Evolutionary conservation across 257 asterid species (phyloP).

Genomic region (Penstemon newberryi): DNA sequence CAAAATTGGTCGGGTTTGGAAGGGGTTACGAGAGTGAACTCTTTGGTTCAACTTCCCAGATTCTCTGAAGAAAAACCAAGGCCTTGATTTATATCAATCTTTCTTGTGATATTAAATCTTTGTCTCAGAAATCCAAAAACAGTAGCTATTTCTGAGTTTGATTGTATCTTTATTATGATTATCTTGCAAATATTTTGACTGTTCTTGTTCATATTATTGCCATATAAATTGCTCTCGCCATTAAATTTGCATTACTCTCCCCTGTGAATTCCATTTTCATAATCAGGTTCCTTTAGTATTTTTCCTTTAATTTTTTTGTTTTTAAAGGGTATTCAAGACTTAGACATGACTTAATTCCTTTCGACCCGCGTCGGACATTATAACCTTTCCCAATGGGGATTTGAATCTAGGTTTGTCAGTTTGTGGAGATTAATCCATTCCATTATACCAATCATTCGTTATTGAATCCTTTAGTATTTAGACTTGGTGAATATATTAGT

Average conservation of each 20-base stretch:
- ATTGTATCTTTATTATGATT: conserved; percentile 20
- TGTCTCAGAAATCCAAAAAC: conserved; percentile 26
- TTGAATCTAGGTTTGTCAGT: no score
- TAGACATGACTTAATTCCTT: no score
- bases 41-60: conserved; percentile 93
- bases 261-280: not conserved
- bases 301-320: no score
- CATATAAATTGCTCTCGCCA: not conserved
- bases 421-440: no score
- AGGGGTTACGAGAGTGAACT: conserved; percentile 95
- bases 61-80: conserved; percentile 75
- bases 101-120: conserved; percentile 18
- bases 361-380: no score
- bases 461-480: no score
- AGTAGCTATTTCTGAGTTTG: conserved; percentile 5
- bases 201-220: conserved; percentile 22
- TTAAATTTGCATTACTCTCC: not conserved
- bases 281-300: not conserved
- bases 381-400: no score
- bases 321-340: no score
- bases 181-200: conserved; percentile 14
- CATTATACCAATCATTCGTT: no score
- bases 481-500: no score
- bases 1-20: conserved; percentile 93
- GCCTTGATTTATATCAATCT: conserved; percentile 41